Evolutionary conservation across 2,329 filamentous ascomycete genomes (phyloP).

Genomic region (Epichloe gansuensis): DNA sequence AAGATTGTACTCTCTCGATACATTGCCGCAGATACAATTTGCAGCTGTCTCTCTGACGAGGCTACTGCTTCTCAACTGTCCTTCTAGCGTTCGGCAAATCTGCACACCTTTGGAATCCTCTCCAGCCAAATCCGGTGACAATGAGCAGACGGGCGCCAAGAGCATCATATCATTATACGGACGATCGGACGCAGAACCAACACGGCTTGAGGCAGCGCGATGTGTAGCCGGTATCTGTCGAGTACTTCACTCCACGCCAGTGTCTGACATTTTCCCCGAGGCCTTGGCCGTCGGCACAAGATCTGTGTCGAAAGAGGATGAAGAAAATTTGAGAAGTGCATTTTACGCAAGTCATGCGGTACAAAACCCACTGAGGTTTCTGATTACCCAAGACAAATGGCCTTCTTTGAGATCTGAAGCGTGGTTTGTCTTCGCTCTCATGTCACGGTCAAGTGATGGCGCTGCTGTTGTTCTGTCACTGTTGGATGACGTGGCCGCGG

Average conservation of each 20-base stretch:
- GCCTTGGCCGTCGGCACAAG: conserved; percentile 2
- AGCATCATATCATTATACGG: conserved; percentile 25
- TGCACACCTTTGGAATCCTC: conserved; percentile 28
- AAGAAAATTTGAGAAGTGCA: conserved; percentile 11
- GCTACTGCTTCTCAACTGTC: conserved; percentile 41
- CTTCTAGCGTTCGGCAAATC: conserved; percentile 38
- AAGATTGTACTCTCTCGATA: conserved; percentile 40
- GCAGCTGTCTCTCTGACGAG: conserved; percentile 45
- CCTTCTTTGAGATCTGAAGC: conserved; percentile 46
- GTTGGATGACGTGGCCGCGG: conserved; percentile 30
- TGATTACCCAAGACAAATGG: conserved; percentile 47
- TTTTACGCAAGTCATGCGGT: conserved; percentile 38
- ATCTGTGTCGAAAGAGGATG: neutral
- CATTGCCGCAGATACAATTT: conserved; percentile 45
- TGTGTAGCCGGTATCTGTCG: conserved; percentile 41
- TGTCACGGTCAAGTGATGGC: conserved; percentile 40
- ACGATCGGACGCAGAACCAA: conserved; percentile 34
- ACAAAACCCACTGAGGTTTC: conserved; percentile 32
- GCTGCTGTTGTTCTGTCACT: conserved; percentile 31
- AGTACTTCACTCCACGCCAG: conserved; percentile 34
- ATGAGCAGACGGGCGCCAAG: conserved; percentile 23
- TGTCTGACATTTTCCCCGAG: conserved; percentile 19
- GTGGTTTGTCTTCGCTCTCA: conserved; percentile 50
- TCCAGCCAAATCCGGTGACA: neutral
- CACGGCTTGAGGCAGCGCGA: conserved; percentile 47